Conservation (phyloP, 805 yeast species). For the Zygosaccharomyces kombuchaensis region DNA sequence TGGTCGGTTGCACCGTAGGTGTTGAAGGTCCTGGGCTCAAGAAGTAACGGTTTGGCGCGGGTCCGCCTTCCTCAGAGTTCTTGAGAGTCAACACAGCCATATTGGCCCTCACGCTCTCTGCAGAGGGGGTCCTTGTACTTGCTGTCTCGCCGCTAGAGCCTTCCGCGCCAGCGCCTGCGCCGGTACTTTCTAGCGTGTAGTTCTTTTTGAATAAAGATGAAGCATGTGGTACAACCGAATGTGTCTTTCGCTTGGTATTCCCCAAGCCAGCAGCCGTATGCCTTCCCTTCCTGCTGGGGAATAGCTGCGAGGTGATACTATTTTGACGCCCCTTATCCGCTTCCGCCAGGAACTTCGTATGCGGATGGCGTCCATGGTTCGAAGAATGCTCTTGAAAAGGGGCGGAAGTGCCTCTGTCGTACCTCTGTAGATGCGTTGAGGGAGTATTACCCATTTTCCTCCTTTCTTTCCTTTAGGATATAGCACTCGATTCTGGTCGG, state of each 20-base stretch:
- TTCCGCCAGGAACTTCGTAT: conserved; percentile 2
- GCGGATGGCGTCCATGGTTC: background rate
- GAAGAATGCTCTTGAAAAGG: background rate
- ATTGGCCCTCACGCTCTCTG: conserved; percentile 18
- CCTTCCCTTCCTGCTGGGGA: conserved; percentile 18
- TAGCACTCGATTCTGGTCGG: background rate
- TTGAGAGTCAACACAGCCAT: conserved; percentile 21
- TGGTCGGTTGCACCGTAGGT: conserved; percentile 24
- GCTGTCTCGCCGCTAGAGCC: background rate
- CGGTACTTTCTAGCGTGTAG: conserved; percentile 5
- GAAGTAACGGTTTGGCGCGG: conserved; percentile 11
- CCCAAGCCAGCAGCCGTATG: conserved; percentile 10
- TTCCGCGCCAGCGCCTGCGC: conserved; percentile 9
- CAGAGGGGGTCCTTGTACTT: conserved; percentile 1
- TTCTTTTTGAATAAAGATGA: conserved; percentile 3
- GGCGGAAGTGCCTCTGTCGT: background rate
- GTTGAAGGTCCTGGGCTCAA: conserved; percentile 22
- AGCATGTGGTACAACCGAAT: background rate
- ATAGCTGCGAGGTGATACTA: conserved; percentile 22
- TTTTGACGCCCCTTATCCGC: conserved; percentile 12
- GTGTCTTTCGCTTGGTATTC: conserved; percentile 1
- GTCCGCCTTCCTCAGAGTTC: conserved; percentile 5
- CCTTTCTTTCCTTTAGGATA: background rate
- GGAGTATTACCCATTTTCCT: conserved; percentile 14
- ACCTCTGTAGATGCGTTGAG: conserved; percentile 7